A percentile compares a stretch with the other conserved stretches of the same genome.
phyloP scores from a whole-genome alignment of 2,329 filamentous ascomycete genomes.

The Trichoderma citrinoviride region DNA sequence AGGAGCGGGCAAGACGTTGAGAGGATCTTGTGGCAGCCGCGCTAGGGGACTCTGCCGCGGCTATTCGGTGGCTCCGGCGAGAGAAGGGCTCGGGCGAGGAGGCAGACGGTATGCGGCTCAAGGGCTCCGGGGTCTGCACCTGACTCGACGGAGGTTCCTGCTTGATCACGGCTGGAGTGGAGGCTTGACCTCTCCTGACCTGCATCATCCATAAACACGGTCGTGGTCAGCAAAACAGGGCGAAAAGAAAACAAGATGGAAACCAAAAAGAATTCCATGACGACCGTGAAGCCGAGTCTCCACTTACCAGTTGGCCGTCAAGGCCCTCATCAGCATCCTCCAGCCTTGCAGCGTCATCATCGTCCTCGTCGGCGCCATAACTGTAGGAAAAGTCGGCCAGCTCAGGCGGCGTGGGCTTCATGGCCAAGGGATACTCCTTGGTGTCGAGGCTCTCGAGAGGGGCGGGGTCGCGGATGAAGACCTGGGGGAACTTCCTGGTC shows the following conservation, averaged over 20 bases:
- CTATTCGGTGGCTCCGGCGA: slow-evolving; percentile 34
- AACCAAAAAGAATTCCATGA: background rate
- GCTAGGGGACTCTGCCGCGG: slow-evolving; percentile 33
- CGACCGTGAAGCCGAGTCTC: background rate
- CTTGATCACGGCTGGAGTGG: slow-evolving; percentile 30
- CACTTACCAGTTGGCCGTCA: slow-evolving; percentile 28
- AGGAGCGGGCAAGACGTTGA: slow-evolving; percentile 31
- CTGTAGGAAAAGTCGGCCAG: slow-evolving; percentile 76
- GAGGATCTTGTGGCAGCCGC: slow-evolving; percentile 27
- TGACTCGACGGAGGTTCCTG: slow-evolving; percentile 29
- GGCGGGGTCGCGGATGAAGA: slow-evolving; percentile 71
- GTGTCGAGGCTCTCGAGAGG: slow-evolving; percentile 71
- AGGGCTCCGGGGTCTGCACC: slow-evolving; percentile 29
- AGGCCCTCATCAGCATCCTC: slow-evolving; percentile 23
- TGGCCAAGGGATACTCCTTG: slow-evolving; percentile 86
- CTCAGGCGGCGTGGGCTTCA: slow-evolving; percentile 75
- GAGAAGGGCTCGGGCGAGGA: slow-evolving; percentile 37
- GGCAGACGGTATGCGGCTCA: slow-evolving; percentile 33
- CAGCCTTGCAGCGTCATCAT: slow-evolving; percentile 26
- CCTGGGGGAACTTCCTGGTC: slow-evolving; percentile 78
- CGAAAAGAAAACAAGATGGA: background rate
- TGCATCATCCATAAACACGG: slow-evolving; percentile 4
- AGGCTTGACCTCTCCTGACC: slow-evolving; percentile 26
- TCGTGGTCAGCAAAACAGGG: slow-evolving; percentile 7
- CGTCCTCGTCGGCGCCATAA: slow-evolving; percentile 33